Percentiles rank a stretch among this genome's conserved stretches.
Evolutionary conservation across 495 filamentous ascomycete species (phyloP).

Genomic region (Lophiotrema nucula): DNA sequence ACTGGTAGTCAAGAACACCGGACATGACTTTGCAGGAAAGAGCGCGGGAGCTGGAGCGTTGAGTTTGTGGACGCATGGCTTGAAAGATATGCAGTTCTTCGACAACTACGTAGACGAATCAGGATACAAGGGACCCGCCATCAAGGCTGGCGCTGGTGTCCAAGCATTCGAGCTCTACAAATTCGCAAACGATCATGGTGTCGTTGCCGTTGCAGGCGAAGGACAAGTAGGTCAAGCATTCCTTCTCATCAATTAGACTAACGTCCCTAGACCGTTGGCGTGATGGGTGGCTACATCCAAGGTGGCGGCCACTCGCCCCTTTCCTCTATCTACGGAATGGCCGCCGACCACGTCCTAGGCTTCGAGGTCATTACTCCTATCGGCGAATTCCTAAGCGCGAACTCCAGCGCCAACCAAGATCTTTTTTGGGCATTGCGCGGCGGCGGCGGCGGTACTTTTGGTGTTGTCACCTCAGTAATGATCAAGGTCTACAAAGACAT

Average conservation of each 20-base stretch:
- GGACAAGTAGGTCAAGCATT: constrained; percentile 24
- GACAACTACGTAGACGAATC: constrained; percentile 24
- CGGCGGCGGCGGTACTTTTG: constrained; percentile 27
- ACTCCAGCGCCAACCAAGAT: constrained; percentile 20
- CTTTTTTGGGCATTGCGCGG: constrained; percentile 30
- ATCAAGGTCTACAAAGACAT: constrained; percentile 28
- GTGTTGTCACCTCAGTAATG: constrained; percentile 25
- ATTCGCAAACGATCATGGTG: constrained; percentile 21
- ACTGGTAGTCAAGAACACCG: constrained; percentile 68
- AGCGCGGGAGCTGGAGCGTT: constrained; percentile 19
- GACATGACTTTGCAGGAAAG: constrained; percentile 47
- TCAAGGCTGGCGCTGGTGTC: constrained; percentile 30
- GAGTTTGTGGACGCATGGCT: constrained; percentile 31
- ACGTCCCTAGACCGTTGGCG: constrained; percentile 32
- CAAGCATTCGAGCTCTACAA: constrained; percentile 29
- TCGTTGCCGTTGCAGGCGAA: constrained; percentile 30
- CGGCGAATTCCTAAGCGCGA: constrained; percentile 22
- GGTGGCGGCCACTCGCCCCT: constrained; percentile 32
- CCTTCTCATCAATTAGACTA: no score
- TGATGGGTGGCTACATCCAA: constrained; percentile 31
- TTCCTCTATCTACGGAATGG: constrained; percentile 30
- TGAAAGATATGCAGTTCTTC: constrained; percentile 29
- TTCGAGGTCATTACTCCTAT: constrained; percentile 20
- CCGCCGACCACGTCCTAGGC: constrained; percentile 27
- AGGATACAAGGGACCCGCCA: constrained; percentile 25